Percentiles rank a stretch among this genome's conserved stretches.
phyloP scores from a whole-genome alignment of 2,329 filamentous ascomycete species.

The Emmonsia crescens region DNA sequence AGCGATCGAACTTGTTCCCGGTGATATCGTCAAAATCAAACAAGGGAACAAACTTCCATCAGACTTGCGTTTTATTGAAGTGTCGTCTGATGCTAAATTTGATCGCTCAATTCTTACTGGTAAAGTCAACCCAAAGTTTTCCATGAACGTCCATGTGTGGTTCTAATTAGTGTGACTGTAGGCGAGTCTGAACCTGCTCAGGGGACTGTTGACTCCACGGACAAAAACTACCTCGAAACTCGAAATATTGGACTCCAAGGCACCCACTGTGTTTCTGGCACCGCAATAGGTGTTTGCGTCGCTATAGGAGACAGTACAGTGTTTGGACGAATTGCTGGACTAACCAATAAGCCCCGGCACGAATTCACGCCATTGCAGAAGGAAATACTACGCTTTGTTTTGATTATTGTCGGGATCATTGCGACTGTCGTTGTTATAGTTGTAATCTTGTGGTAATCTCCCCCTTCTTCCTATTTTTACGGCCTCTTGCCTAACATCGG shows the following conservation, averaged over 20 bases:
- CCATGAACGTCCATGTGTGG: neutral
- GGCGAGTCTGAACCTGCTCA: conserved; percentile 56
- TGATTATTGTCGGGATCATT: conserved; percentile 58
- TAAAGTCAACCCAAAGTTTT: conserved; percentile 17
- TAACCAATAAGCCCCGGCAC: conserved; percentile 58
- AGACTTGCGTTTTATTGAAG: conserved; percentile 59
- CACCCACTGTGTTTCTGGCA: conserved; percentile 65
- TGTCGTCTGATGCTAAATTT: conserved; percentile 59
- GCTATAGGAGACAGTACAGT: conserved; percentile 62
- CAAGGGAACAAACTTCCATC: conserved; percentile 64
- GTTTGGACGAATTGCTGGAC: conserved; percentile 62
- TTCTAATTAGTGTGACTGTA: conserved; percentile 15
- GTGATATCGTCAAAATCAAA: conserved; percentile 58
- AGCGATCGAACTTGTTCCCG: conserved; percentile 56
- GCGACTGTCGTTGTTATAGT: conserved; percentile 45
- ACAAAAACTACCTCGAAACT: conserved; percentile 67
- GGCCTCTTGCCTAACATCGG: conserved; percentile 9
- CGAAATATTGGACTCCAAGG: conserved; percentile 66
- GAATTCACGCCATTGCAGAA: conserved; percentile 60
- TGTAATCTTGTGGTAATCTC: conserved; percentile 50
- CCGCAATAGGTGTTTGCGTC: conserved; percentile 55
- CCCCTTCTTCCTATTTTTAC: neutral
- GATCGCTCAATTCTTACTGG: conserved; percentile 64
- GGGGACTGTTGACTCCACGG: conserved; percentile 54
- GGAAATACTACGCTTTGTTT: conserved; percentile 62